phyloP scores from a whole-genome alignment of 2,329 filamentous ascomycete genomes.

The Fusarium piperis region DNA sequence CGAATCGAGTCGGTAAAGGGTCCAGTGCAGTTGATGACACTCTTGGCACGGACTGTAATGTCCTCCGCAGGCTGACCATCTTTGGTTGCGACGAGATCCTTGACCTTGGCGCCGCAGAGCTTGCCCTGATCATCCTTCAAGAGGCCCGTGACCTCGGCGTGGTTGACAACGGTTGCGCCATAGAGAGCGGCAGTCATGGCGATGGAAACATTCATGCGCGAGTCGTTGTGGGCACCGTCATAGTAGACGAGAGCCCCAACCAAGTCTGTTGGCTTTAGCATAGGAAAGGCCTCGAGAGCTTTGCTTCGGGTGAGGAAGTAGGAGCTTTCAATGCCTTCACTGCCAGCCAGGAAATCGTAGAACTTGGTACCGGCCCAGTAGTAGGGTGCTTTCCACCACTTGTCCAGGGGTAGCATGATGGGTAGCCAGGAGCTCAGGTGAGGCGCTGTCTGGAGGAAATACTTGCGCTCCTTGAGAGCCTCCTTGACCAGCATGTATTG shows the following conservation, averaged over 20 bases:
- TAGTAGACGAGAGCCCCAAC: slow-evolving; percentile 90
- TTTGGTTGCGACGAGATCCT: slow-evolving; percentile 73
- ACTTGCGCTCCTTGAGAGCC: slow-evolving; percentile 77
- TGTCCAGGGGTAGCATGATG: slow-evolving; percentile 79
- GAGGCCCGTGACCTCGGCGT: slow-evolving; percentile 81
- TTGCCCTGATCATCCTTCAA: slow-evolving; percentile 78
- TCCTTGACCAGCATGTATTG: slow-evolving; percentile 78
- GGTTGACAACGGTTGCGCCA: slow-evolving; percentile 83
- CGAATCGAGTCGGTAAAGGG: slow-evolving; percentile 88
- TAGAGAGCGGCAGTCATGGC: slow-evolving; percentile 91
- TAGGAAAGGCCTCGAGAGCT: slow-evolving; percentile 86
- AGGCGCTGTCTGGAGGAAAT: slow-evolving; percentile 78
- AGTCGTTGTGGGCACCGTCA: slow-evolving; percentile 92
- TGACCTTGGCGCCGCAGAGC: slow-evolving; percentile 77
- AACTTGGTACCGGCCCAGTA: slow-evolving; percentile 82
- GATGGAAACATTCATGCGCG: slow-evolving; percentile 89
- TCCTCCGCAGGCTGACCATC: slow-evolving; percentile 68
- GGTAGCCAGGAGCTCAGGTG: slow-evolving; percentile 79
- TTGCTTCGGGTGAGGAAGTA: slow-evolving; percentile 90
- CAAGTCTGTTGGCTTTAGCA: slow-evolving; percentile 82
- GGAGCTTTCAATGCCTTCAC: slow-evolving; percentile 87
- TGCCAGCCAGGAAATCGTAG: slow-evolving; percentile 86
- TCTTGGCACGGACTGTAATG: slow-evolving; percentile 79
- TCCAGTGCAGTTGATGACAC: slow-evolving; percentile 88
- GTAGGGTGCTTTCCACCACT: slow-evolving; percentile 82